Conservation (phyloP, 139 green algal species). For the Haematococcus lacustris region DNA sequence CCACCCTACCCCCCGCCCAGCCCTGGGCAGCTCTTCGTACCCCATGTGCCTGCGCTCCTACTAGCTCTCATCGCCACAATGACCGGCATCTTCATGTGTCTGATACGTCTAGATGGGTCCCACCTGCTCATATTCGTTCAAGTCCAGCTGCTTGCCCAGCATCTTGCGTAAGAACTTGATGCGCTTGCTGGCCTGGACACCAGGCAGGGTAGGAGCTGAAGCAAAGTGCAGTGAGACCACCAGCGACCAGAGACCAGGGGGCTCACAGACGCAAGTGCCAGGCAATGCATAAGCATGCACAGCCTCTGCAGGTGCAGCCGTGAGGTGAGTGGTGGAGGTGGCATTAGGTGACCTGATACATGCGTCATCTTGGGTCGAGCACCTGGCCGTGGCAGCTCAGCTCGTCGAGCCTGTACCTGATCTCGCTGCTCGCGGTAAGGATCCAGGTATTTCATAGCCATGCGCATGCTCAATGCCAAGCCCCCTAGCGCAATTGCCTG, state of each 20-base stretch:
- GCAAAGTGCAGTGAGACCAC: neutral
- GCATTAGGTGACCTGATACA: too few species aligned
- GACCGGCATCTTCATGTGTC: neutral
- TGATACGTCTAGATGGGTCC: neutral
- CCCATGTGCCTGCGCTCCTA: too few species aligned
- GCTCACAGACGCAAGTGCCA: neutral
- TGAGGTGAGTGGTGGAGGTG: too few species aligned
- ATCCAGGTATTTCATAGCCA: slow-evolving; percentile 3
- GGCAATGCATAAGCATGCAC: too few species aligned
- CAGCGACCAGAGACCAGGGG: neutral
- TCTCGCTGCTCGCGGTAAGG: neutral
- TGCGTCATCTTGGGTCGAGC: neutral
- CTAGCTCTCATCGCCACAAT: neutral
- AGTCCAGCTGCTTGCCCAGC: slow-evolving; percentile 33
- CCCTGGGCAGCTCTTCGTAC: too few species aligned
- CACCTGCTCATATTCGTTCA: slow-evolving; percentile 56
- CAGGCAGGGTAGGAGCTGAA: neutral
- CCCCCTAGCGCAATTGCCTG: neutral
- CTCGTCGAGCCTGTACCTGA: neutral
- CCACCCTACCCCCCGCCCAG: neutral
- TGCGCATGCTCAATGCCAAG: slow-evolving; percentile 4
- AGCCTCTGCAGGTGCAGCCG: too few species aligned
- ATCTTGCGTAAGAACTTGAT: slow-evolving; percentile 24
- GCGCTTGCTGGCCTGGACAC: slow-evolving; percentile 36
- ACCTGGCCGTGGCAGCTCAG: neutral